These are phyloP conservation scores for Apiospora hydei DNA, from an alignment of 2,329 filamentous ascomycete genomes.

Conservation along the genomic window DNA sequence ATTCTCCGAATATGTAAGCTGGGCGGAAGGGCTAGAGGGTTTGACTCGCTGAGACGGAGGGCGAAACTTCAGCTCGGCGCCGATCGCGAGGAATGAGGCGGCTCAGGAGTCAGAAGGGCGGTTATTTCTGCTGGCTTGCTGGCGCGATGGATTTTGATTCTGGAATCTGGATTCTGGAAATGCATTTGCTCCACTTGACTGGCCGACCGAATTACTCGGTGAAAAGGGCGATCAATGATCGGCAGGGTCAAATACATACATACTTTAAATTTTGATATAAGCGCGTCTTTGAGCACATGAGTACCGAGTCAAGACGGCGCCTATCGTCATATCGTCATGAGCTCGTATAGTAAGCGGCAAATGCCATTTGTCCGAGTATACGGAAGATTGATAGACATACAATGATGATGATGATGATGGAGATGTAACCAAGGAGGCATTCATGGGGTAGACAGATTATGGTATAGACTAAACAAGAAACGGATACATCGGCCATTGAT, in stretches of 20 bases:
- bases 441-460: not conserved
- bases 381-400: not conserved
- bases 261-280: not conserved
- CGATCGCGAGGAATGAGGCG: not conserved
- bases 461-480: too few relatives aligned
- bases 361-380: not conserved
- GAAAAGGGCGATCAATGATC: slow-evolving; percentile 1
- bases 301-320: not conserved
- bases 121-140: not conserved
- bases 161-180: not conserved
- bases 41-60: not conserved
- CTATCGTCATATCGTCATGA: not conserved
- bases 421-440: not conserved
- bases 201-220: not conserved
- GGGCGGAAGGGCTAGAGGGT: not conserved
- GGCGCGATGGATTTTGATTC: not conserved
- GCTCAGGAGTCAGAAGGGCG: not conserved
- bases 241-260: not conserved
- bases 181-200: not conserved
- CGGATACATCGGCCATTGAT: not conserved
- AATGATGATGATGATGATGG: not conserved
- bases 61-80: slow-evolving; percentile 10
- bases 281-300: not conserved
- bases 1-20: not conserved
- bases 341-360: slow-evolving; percentile 2